These are phyloP conservation scores for Eremochloa ophiuroides DNA, from an alignment of 176 grass and related monocot genomes.

Conservation along the genomic window DNA sequence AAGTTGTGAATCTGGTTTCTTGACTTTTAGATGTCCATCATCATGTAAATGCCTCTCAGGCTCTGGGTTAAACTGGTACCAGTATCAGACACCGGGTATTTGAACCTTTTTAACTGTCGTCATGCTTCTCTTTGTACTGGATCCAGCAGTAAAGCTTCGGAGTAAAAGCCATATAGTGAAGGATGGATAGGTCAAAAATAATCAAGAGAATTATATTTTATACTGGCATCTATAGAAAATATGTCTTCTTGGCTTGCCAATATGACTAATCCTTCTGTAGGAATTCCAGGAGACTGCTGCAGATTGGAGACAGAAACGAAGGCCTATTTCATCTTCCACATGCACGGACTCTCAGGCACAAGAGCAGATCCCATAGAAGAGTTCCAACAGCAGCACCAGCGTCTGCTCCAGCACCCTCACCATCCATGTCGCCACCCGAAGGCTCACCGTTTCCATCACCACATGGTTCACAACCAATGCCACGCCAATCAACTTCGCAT, in stretches of 20 bases:
- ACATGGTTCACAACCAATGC: constrained; percentile 17
- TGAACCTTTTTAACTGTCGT: background rate
- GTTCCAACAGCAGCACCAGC: constrained; percentile 22
- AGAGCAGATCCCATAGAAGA: constrained; percentile 3
- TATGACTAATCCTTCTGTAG: constrained; percentile 12
- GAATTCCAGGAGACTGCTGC: constrained; percentile 41
- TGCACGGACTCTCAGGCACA: constrained; percentile 1
- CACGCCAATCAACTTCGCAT: constrained; percentile 16
- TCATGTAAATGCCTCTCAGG: background rate
- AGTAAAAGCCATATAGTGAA: background rate
- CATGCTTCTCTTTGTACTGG: background rate
- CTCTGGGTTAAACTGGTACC: background rate
- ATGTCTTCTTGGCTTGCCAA: constrained; percentile 3
- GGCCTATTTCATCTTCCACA: constrained; percentile 14
- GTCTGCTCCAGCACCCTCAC: constrained; percentile 35
- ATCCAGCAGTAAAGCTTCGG: background rate
- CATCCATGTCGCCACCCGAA: constrained; percentile 10
- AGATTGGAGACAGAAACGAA: constrained; percentile 26
- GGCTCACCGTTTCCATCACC: constrained; percentile 19
- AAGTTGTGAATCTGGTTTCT: background rate
- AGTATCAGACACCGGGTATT: background rate
- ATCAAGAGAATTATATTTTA: background rate
- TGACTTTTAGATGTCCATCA: too few species aligned
- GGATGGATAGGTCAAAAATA: background rate
- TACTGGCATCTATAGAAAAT: background rate